Percentiles rank a stretch among this genome's conserved stretches.
These are phyloP conservation scores for Tritrichomonas musculus DNA, from an alignment of 208 protist genomes.

Conservation along the genomic window DNA sequence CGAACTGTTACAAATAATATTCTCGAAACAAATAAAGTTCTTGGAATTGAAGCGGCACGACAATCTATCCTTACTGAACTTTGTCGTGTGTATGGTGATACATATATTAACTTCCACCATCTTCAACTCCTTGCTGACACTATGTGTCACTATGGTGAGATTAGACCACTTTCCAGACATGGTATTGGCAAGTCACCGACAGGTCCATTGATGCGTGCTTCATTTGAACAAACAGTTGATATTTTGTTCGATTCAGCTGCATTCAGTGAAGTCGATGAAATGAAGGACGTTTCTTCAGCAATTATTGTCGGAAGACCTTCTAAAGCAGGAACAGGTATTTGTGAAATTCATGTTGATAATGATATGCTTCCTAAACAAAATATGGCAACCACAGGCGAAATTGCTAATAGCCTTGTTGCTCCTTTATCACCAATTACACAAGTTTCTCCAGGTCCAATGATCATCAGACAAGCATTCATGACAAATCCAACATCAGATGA, in stretches of 20 bases:
- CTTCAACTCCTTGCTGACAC: slow-evolving; percentile 87
- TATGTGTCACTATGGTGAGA: slow-evolving; percentile 89
- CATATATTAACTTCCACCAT: slow-evolving; percentile 98
- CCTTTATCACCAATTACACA: too few relatives aligned
- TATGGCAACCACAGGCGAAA: too few relatives aligned
- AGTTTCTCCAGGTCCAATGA: background rate
- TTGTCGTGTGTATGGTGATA: slow-evolving; percentile 53
- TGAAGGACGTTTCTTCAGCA: slow-evolving; percentile 76
- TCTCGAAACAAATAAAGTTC: slow-evolving; percentile 81
- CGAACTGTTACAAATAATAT: slow-evolving; percentile 92
- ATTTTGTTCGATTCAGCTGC: slow-evolving; percentile 91
- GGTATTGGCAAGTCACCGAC: slow-evolving; percentile 86
- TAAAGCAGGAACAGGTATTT: slow-evolving; percentile 85
- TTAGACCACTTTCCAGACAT: slow-evolving; percentile 78
- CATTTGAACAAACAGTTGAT: slow-evolving; percentile 99
- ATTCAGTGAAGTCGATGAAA: slow-evolving; percentile 81
- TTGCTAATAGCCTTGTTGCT: too few relatives aligned
- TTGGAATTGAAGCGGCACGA: slow-evolving; percentile 84
- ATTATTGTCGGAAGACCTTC: slow-evolving; percentile 93
- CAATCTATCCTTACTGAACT: slow-evolving; percentile 55
- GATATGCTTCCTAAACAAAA: slow-evolving; percentile 59
- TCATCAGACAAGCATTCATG: background rate
- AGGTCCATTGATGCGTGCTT: slow-evolving; percentile 89
- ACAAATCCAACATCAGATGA: too few relatives aligned
- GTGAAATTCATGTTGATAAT: slow-evolving; percentile 86